Percentiles rank a stretch among this genome's conserved stretches.
These are phyloP conservation scores for Phytophthora kernoviae DNA, from an alignment of 352 stramenopile species.

Conservation along the genomic window DNA sequence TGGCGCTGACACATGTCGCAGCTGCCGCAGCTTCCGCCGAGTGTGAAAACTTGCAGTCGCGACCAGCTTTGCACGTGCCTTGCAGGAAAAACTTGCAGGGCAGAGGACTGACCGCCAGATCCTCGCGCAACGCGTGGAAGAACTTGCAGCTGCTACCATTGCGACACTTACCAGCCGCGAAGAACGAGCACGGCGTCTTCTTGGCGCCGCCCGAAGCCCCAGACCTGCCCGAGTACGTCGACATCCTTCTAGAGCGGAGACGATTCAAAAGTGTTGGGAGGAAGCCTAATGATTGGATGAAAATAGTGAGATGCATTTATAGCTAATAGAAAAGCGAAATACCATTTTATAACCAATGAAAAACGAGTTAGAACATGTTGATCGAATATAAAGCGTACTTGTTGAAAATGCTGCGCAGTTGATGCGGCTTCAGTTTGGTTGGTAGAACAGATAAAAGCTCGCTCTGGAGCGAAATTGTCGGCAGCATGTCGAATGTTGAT, in stretches of 20 bases:
- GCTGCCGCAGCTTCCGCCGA: conserved; percentile 23
- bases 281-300: conserved; percentile 25
- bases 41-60: conserved; percentile 75
- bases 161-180: conserved; percentile 70
- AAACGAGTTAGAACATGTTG: background rate
- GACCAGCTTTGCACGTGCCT: conserved; percentile 62
- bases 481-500: conserved; percentile 3
- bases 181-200: conserved; percentile 64
- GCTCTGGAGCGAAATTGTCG: no score
- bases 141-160: conserved; percentile 71
- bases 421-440: conserved; percentile 3
- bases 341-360: background rate
- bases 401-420: conserved; percentile 4
- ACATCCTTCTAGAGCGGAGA: conserved; percentile 15
- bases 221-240: conserved; percentile 17
- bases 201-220: conserved; percentile 20
- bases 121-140: conserved; percentile 52
- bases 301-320: conserved; percentile 3
- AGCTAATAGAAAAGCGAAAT: conserved; percentile 8
- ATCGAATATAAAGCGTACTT: background rate
- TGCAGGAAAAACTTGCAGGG: conserved; percentile 81
- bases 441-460: conserved; percentile 1
- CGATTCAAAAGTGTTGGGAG: conserved; percentile 18
- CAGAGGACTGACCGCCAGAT: conserved; percentile 41
- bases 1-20: conserved; percentile 37